Conservation (phyloP, 345 rosid species). For the Linum trigynum region DNA sequence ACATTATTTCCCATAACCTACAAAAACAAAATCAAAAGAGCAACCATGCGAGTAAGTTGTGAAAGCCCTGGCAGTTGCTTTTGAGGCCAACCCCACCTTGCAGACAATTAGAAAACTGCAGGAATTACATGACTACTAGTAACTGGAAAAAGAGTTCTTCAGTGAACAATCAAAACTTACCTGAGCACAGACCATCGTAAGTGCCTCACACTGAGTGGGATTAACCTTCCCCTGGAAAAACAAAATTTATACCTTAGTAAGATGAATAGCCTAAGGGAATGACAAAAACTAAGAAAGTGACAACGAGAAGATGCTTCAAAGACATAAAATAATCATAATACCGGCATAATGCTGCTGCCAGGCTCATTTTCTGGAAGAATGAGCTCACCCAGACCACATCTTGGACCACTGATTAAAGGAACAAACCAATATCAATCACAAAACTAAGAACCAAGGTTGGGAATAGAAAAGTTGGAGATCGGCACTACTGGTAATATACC, state of each 20-base stretch:
- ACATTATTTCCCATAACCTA: constrained; percentile 97
- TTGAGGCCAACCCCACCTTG: background rate
- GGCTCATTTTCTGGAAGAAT: constrained; percentile 99
- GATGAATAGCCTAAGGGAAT: background rate
- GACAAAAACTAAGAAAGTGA: background rate
- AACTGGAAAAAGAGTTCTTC: background rate
- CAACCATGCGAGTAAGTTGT: background rate
- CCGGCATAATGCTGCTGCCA: constrained; percentile 99
- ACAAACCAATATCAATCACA: constrained; percentile 17
- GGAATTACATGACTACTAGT: background rate
- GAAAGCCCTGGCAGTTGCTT: background rate
- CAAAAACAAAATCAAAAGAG: constrained; percentile 10
- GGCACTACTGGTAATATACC: constrained; percentile 2
- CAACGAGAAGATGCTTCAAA: background rate
- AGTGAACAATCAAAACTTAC: constrained; percentile 25
- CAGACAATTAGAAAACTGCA: background rate
- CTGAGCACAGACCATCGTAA: constrained; percentile 98
- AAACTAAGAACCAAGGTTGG: constrained; percentile 11
- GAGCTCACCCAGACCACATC: constrained; percentile 98
- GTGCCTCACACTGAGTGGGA: constrained; percentile 97
- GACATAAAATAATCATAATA: constrained; percentile 16
- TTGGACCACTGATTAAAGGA: constrained; percentile 66
- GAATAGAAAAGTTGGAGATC: background rate
- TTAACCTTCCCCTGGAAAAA: constrained; percentile 86
- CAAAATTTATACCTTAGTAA: constrained; percentile 8